Percentiles rank a stretch among this genome's conserved stretches.
Conservation (phyloP, 1,139 yeast genomes). For the Kodamaea ohmeri region DNA sequence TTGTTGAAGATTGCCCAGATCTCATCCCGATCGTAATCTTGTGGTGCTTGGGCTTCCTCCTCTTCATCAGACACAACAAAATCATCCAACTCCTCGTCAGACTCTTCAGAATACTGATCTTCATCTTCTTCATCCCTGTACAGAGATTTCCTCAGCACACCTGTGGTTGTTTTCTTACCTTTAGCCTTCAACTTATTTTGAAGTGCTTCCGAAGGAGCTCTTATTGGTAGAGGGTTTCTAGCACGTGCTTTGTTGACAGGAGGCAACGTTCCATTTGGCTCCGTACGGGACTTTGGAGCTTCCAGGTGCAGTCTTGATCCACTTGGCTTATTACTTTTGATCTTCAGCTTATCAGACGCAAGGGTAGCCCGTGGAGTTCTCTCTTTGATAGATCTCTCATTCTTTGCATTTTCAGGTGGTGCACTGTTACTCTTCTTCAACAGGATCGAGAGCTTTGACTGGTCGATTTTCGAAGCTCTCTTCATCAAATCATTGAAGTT, state of each 20-base stretch:
- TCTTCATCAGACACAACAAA: slow-evolving; percentile 62
- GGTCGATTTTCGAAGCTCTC: slow-evolving; percentile 59
- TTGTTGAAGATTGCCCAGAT: slow-evolving; percentile 84
- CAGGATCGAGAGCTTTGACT: slow-evolving; percentile 37
- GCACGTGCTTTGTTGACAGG: too few species aligned
- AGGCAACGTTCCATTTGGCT: too few species aligned
- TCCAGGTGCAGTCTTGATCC: too few species aligned
- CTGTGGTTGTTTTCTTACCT: slow-evolving; percentile 7
- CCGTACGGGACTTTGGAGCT: too few species aligned
- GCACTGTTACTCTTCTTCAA: slow-evolving; percentile 26
- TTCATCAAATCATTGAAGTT: slow-evolving; percentile 68
- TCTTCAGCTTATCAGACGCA: too few species aligned
- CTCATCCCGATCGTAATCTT: slow-evolving; percentile 74
- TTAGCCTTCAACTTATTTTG: slow-evolving; percentile 27
- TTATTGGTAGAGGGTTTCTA: slow-evolving; percentile 26
- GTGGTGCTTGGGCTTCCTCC: slow-evolving; percentile 22
- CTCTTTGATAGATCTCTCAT: neutral
- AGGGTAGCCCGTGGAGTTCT: too few species aligned
- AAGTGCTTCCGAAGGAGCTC: slow-evolving; percentile 25
- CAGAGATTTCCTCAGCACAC: slow-evolving; percentile 5
- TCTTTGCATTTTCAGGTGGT: slow-evolving; percentile 22
- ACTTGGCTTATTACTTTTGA: too few species aligned
- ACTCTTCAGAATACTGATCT: slow-evolving; percentile 18
- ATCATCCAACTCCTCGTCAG: slow-evolving; percentile 44
- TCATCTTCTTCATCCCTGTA: slow-evolving; percentile 10